These are phyloP conservation scores for Candida glucosophila DNA, from an alignment of 1,139 yeast genomes.

Conservation along the genomic window DNA sequence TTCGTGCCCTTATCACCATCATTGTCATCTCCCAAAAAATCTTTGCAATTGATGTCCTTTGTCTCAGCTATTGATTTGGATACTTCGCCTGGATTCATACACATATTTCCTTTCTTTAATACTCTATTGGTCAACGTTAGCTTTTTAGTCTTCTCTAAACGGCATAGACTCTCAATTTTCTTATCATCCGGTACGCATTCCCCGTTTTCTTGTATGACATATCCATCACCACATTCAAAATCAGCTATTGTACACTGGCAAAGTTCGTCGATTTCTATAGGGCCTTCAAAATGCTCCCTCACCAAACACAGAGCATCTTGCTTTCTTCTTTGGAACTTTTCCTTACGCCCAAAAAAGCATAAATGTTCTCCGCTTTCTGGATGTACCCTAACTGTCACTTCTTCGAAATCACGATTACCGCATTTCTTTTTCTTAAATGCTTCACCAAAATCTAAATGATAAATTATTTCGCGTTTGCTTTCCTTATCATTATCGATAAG, in stretches of 20 bases:
- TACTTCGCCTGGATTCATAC: constrained; percentile 23
- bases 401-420: constrained; percentile 51
- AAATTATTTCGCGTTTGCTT: constrained; percentile 16
- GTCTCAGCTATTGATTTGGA: constrained; percentile 16
- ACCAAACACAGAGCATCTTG: constrained; percentile 62
- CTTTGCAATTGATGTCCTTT: constrained; percentile 24
- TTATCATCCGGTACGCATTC: constrained; percentile 48
- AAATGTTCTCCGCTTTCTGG: constrained; percentile 37
- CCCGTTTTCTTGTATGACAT: constrained; percentile 29
- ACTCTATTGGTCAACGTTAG: constrained; percentile 28
- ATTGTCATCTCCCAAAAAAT: constrained; percentile 22
- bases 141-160: constrained; percentile 10
- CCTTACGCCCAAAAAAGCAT: constrained; percentile 71
- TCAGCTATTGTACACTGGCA: constrained; percentile 64
- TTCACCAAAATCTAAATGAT: constrained; percentile 53
- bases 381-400: constrained; percentile 52
- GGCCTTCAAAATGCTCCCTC: constrained; percentile 50
- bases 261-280: constrained; percentile 43
- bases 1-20: constrained; percentile 17
- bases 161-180: constrained; percentile 21
- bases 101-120: constrained; percentile 43
- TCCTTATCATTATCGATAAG: constrained; percentile 15
- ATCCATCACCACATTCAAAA: constrained; percentile 67
- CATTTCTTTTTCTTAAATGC: constrained; percentile 51
- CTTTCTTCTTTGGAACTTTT: constrained; percentile 61